Evolutionary conservation across 2,329 filamentous ascomycete species (phyloP), one percentile per base, ranked within the genome.

Genomic region (Cytospora schulzeri): DNA sequence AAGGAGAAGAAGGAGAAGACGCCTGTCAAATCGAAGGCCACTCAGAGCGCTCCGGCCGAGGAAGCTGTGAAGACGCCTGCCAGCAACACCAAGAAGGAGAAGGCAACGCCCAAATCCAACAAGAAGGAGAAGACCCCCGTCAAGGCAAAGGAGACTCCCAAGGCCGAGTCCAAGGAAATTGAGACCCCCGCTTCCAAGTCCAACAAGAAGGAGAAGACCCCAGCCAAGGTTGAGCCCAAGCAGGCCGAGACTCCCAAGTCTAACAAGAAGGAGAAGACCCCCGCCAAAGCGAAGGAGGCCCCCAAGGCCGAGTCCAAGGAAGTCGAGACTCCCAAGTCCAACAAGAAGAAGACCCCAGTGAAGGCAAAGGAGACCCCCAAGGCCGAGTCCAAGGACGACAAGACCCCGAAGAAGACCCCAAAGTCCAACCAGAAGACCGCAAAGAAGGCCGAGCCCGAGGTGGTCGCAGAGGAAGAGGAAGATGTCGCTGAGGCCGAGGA

Each of bases 381-480:
- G 60, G 24, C 60, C 12, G 60, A 22, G 19, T 6, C 29, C 17
- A 64, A 64, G 26, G 31, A 66, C n/a, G 51, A 60, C 50, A 50
- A 60, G 29, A 58, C 62, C 2, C 57, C 64, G 26, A 60, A 64
- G 50, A 41, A 57, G 24, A 58, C 64, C 0, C 57, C 61, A 5
- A 55, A 60, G 45, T 35, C 65, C 19, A 41, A 62, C 3, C 61
- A 64, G 53, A 66, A 66, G 50, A n/a, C 50, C 2, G 60, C 2
- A 15, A 63, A 63, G 55, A 63, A 66, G 51, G 60, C 68, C 71
- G 57, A 57, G 19, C 45, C 66, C 61, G 77, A 74, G 64, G 73
- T 74, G 33, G 7, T 33, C 9, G 60, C 68, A 26, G 72, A 74
- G 60, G 68, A 72, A 35, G 83, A 82, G 68, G 76, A 80, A 45